Percentiles rank a stretch among this genome's conserved stretches.
phyloP scores from a whole-genome alignment of 257 asterid species.

The Solanum virginianum region DNA sequence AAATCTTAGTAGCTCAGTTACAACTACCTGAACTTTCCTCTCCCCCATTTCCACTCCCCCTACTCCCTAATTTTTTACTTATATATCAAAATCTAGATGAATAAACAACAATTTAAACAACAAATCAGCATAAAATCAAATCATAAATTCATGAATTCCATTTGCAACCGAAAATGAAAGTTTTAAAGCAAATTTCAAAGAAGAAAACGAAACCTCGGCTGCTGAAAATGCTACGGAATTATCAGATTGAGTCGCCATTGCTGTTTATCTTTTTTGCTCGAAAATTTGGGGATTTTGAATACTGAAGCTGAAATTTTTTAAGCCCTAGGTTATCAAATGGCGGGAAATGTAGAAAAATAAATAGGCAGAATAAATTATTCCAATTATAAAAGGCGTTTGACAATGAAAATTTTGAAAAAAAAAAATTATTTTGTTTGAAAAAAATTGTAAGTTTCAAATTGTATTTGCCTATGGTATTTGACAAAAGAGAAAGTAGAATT shows the following conservation, averaged over 20 bases:
- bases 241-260: conserved; percentile 51
- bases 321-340: neutral
- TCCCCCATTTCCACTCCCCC: neutral
- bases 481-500: too few species aligned
- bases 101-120: neutral
- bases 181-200: neutral
- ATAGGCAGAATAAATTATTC: too few species aligned
- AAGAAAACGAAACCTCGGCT: conserved; percentile 44
- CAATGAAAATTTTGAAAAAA: too few species aligned
- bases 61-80: neutral
- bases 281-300: neutral
- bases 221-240: conserved; percentile 60
- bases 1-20: neutral
- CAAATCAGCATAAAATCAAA: neutral
- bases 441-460: too few species aligned
- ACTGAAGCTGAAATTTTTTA: neutral
- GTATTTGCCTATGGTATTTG: too few species aligned
- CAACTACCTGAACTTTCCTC: neutral
- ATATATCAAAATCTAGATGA: neutral
- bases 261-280: neutral
- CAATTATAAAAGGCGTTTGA: too few species aligned
- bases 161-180: neutral
- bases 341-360: neutral
- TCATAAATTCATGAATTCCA: neutral
- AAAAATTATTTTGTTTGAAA: too few species aligned